Evolutionary conservation across 805 yeast species (phyloP), one percentile per base, ranked within the genome.

Genomic region (Candida taoyuanica): DNA sequence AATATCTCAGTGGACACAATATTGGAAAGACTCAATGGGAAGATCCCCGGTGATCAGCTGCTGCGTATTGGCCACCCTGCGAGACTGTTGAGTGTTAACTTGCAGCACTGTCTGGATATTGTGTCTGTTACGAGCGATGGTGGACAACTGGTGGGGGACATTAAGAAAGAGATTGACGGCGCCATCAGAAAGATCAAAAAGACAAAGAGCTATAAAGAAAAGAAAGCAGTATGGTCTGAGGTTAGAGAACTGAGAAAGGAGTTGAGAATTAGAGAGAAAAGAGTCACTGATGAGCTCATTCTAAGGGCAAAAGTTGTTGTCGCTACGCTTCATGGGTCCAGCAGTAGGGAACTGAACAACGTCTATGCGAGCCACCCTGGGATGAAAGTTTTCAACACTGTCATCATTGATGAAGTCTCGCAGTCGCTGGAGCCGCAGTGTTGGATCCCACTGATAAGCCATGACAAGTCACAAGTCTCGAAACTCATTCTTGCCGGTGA

Each of bases 51-150:
- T 11, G 59, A 67, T 29, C 54, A 74, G 40, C 60, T 93, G n/a
- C 66, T 91, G 9, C 70, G 98, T 52, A 72, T 91, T 26, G 98
- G 98, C 0, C 97, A 93, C 58, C 98, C 98, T 0, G 95, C 97
- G 1, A 72, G 97, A 40, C 66, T 91, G 12, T 58, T 87, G 14
- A 72, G 73, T 1, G 52, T 70, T 0, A 81, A 78, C 39, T 59
- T 80, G 24, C 67, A 73, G 17, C 95, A 87, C 56, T 85, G 95
- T 0, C 60, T 89, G 17, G 96, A 89, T 49, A 63, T 84, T 15
- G 65, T 85, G 1, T 72, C 85, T 7, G 79, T 76, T 45, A 66
- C 64, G 17, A 70, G 75, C 19, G 77, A 75, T 39, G 69, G 74
- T 5, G 83, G 81, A 1, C 73, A 69, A 14, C 71, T 91, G 16